A percentile compares a stretch with the other conserved stretches of the same genome.
These are phyloP conservation scores for Hypoxylon cercidicola DNA, from an alignment of 495 filamentous ascomycete species.

Conservation along the genomic window DNA sequence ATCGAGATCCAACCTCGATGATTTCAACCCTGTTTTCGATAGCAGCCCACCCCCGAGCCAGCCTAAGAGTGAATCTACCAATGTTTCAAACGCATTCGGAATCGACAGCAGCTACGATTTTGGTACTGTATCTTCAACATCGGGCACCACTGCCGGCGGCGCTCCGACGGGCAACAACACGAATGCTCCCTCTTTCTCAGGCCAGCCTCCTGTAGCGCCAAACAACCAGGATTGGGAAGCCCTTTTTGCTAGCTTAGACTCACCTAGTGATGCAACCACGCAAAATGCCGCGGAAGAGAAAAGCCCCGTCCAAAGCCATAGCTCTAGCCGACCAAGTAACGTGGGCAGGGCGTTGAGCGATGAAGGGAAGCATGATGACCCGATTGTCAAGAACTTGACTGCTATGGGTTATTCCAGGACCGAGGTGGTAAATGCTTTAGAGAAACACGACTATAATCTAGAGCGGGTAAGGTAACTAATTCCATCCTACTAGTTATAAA, in stretches of 20 bases:
- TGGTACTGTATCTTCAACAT: constrained; percentile 54
- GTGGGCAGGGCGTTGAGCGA: constrained; percentile 72
- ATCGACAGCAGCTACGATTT: constrained; percentile 62
- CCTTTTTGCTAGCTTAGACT: constrained; percentile 85
- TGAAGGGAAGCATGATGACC: constrained; percentile 85
- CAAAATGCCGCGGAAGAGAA: constrained; percentile 43
- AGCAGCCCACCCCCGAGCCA: constrained; percentile 65
- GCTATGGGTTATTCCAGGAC: constrained; percentile 88
- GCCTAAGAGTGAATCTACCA: constrained; percentile 58
- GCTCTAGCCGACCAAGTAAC: constrained; percentile 51
- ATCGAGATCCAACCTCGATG: constrained; percentile 68
- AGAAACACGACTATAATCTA: constrained; percentile 95
- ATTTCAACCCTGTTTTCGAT: constrained; percentile 74
- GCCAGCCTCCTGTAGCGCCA: constrained; percentile 45
- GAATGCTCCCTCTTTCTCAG: constrained; percentile 44
- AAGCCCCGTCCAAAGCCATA: constrained; percentile 51
- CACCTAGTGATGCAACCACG: constrained; percentile 55
- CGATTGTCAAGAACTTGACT: constrained; percentile 88
- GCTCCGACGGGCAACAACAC: constrained; percentile 59
- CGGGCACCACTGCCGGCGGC: constrained; percentile 61
- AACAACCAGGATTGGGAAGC: constrained; percentile 91
- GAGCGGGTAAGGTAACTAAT: constrained; percentile 76
- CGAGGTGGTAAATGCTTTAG: constrained; percentile 83
- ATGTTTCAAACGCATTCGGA: constrained; percentile 52
- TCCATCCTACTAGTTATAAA: constrained; percentile 15